phyloP scores from a whole-genome alignment of 306 rosid species.

The Betula pendula region DNA sequence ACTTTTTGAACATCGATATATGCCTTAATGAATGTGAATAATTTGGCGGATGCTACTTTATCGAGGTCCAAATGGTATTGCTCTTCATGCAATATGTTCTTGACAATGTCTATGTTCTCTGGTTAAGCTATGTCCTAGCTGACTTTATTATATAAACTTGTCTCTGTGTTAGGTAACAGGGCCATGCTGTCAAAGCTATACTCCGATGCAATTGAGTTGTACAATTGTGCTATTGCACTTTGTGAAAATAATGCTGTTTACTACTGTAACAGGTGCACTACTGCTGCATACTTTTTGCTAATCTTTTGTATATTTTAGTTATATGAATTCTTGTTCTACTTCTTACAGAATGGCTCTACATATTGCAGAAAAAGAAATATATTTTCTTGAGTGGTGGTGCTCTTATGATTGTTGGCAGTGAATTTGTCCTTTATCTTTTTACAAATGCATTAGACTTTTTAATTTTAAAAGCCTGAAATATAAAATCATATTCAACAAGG shows the following conservation, averaged over 20 bases:
- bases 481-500: background rate
- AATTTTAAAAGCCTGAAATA: background rate
- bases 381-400: background rate
- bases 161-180: slow-evolving; percentile 65
- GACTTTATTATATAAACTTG: slow-evolving; percentile 26
- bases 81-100: slow-evolving; percentile 11
- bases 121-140: slow-evolving; percentile 19
- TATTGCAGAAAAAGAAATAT: too few species aligned
- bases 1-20: background rate
- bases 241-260: slow-evolving; percentile 74
- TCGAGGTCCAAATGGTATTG: background rate
- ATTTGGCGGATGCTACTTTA: background rate
- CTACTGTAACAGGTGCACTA: slow-evolving; percentile 85
- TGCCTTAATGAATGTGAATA: background rate
- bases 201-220: slow-evolving; percentile 73
- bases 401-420: background rate
- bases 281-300: slow-evolving; percentile 20
- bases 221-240: slow-evolving; percentile 72
- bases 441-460: background rate
- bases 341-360: background rate
- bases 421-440: too few species aligned
- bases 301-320: slow-evolving; percentile 8
- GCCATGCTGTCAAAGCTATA: slow-evolving; percentile 71
- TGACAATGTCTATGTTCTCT: slow-evolving; percentile 15
- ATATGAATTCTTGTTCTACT: background rate